These are phyloP conservation scores for Noccaea bulbosa DNA, from an alignment of 345 rosid species.

Conservation along the genomic window DNA sequence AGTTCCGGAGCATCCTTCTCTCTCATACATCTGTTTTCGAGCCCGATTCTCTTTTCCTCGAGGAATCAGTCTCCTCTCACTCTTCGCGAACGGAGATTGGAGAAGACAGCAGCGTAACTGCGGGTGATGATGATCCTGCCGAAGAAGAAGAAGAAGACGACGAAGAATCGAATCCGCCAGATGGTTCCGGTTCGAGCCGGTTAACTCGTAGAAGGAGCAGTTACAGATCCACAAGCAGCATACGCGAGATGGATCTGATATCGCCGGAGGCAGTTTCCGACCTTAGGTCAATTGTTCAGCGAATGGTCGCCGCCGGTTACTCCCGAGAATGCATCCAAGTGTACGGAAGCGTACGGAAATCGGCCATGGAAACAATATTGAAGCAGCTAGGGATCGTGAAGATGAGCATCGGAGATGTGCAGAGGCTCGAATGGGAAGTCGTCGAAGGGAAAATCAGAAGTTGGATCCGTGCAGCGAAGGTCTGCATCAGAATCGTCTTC, in stretches of 20 bases:
- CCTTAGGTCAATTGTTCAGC: constrained; percentile 39
- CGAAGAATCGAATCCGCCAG: constrained; percentile 19
- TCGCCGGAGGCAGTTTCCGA: constrained; percentile 39
- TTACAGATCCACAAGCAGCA: constrained; percentile 45
- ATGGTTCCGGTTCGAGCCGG: constrained; percentile 40
- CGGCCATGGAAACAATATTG: constrained; percentile 68
- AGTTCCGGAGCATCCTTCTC: constrained; percentile 82
- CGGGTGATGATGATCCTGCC: background rate
- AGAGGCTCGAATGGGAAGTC: constrained; percentile 76
- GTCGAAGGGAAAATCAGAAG: constrained; percentile 73
- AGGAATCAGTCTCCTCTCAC: constrained; percentile 46
- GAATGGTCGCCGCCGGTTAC: constrained; percentile 45
- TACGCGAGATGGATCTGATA: constrained; percentile 46
- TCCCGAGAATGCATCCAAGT: constrained; percentile 50
- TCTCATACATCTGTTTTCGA: constrained; percentile 60
- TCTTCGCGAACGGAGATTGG: constrained; percentile 36
- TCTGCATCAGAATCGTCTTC: constrained; percentile 71
- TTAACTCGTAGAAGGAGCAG: constrained; percentile 44
- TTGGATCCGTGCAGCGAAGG: constrained; percentile 90
- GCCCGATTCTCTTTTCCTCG: constrained; percentile 53
- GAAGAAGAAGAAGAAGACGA: constrained; percentile 29
- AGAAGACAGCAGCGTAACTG: constrained; percentile 38
- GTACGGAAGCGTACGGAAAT: constrained; percentile 80
- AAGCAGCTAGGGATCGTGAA: constrained; percentile 76
- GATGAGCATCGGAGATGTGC: constrained; percentile 84